A percentile compares a stretch with the other conserved stretches of the same genome.
phyloP scores from a whole-genome alignment of 2,329 filamentous ascomycete genomes.

The Pseudogymnoascus sp. region DNA sequence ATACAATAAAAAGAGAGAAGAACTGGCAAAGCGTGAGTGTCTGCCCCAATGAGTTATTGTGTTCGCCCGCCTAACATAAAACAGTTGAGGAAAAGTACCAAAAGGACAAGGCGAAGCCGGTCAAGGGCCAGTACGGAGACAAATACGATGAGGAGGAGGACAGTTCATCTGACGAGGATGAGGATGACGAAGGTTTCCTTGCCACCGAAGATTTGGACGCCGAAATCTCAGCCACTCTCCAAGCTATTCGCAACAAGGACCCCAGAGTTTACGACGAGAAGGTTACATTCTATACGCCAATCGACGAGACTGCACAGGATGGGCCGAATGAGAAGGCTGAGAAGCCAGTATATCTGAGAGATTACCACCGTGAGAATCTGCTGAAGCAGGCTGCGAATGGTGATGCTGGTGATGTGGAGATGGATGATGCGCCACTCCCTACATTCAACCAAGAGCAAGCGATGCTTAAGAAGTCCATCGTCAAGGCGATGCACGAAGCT shows the following conservation, averaged over 20 bases:
- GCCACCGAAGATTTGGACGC: slow-evolving; percentile 79
- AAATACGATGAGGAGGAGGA: slow-evolving; percentile 52
- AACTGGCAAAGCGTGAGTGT: slow-evolving; percentile 61
- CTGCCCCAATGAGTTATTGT: slow-evolving; percentile 15
- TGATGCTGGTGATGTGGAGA: slow-evolving; percentile 54
- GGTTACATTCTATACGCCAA: slow-evolving; percentile 67
- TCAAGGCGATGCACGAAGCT: slow-evolving; percentile 72
- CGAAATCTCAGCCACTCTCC: slow-evolving; percentile 78
- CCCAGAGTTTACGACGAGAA: slow-evolving; percentile 81
- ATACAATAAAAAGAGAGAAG: slow-evolving; percentile 94
- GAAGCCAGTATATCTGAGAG: slow-evolving; percentile 77
- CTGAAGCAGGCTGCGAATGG: slow-evolving; percentile 55
- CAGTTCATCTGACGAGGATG: slow-evolving; percentile 67
- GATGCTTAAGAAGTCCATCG: slow-evolving; percentile 67
- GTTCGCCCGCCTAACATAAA: slow-evolving; percentile 21
- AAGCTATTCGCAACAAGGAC: slow-evolving; percentile 85
- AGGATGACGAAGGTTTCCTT: slow-evolving; percentile 85
- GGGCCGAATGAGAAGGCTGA: slow-evolving; percentile 54
- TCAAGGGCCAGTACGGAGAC: slow-evolving; percentile 38
- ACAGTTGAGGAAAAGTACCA: slow-evolving; percentile 83
- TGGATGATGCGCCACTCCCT: slow-evolving; percentile 45
- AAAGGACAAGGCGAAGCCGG: slow-evolving; percentile 37
- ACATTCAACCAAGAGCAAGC: slow-evolving; percentile 90
- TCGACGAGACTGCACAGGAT: slow-evolving; percentile 45
- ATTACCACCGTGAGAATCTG: slow-evolving; percentile 91